These are phyloP conservation scores for Ensete glaucum DNA, from an alignment of 176 grass and related monocot genomes.

Conservation along the genomic window DNA sequence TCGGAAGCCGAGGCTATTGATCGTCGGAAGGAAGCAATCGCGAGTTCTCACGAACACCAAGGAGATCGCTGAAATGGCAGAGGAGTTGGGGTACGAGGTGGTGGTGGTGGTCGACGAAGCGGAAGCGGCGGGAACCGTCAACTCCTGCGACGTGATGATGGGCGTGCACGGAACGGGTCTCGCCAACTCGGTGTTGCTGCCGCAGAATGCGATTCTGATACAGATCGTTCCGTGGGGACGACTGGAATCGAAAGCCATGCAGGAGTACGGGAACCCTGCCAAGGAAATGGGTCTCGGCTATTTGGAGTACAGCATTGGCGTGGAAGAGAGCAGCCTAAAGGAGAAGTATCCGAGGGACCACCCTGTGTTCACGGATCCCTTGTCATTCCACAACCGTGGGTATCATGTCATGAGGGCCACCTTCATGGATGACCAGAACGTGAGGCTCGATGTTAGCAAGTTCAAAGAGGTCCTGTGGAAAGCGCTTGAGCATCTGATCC, in stretches of 20 bases:
- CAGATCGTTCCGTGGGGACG: constrained; percentile 61
- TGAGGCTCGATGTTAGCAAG: constrained; percentile 62
- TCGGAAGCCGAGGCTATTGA: constrained; percentile 60
- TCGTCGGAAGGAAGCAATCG: constrained; percentile 48
- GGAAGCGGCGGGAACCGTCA: constrained; percentile 26
- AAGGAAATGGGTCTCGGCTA: constrained; percentile 47
- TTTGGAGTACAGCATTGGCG: constrained; percentile 38
- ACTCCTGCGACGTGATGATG: constrained; percentile 57
- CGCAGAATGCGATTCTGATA: constrained; percentile 31
- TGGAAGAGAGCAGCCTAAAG: constrained; percentile 54
- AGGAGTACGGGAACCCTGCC: constrained; percentile 34
- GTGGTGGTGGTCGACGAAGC: constrained; percentile 45
- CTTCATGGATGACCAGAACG: constrained; percentile 51
- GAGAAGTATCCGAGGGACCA: constrained; percentile 51
- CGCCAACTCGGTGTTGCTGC: constrained; percentile 72
- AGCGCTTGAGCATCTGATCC: constrained; percentile 24
- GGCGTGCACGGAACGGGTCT: constrained; percentile 58
- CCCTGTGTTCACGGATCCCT: constrained; percentile 51
- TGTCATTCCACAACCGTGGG: constrained; percentile 36
- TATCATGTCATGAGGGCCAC: constrained; percentile 39
- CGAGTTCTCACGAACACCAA: constrained; percentile 41
- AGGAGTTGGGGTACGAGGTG: constrained; percentile 59
- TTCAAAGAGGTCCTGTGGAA: constrained; percentile 39
- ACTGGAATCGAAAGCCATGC: constrained; percentile 36
- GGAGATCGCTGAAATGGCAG: constrained; percentile 27